Base-by-base conservation (phyloP, 768 basidiomycete genomes). In the Boletellus ananas region DNA sequence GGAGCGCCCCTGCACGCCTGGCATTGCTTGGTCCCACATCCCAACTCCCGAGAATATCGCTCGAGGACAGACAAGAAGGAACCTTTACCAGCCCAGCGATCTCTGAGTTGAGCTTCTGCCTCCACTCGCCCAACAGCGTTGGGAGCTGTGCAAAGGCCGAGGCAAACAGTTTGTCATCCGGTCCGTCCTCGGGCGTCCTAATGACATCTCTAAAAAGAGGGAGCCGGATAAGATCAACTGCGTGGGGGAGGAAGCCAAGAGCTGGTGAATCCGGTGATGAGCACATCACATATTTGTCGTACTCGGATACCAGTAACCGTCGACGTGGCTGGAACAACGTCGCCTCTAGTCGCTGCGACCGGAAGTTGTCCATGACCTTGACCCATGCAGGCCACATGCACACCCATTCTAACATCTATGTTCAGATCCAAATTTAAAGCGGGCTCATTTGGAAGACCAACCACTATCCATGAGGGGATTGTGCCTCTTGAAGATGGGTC, bases 91-190 rank as follows among this genome's bases (percentile, higher is more conserved):
- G 17, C 7, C 4, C 43, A 20, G 54, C 54, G 11, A 49, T 34
- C 16, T 56, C 57, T 3, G 43, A 37, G 25, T 34, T 17, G 34
- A 60, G 41, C 4, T 34, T 47, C 34, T 34, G 39, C 31, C 7
- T 49, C 60, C 60, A 61, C 13, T 29, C 21, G 35, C 43, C 27
- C 11, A 51, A 47, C 0, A 58, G n/a, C 10, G 8, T 11, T 23
- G 53, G 51, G 5, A 62, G 34, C 13, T 56, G 53, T 31, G 45
- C 46, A 20, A 61, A 53, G 6, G 56, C 57, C 36, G 51, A 17
- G 16, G 33, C 44, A 41, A 62, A 56, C 2, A 7, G 11, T 7
- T 40, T 23, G 25, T 49, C 35, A 1, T 47, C n/a, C 12, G 17
- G 6, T 12, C 6, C 3, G 14, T 18, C 50, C 12, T 52, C 51